Evolutionary conservation across 345 rosid genomes (phyloP), one percentile per base, ranked within the genome.

Genomic region (Stellera chamaejasme): DNA sequence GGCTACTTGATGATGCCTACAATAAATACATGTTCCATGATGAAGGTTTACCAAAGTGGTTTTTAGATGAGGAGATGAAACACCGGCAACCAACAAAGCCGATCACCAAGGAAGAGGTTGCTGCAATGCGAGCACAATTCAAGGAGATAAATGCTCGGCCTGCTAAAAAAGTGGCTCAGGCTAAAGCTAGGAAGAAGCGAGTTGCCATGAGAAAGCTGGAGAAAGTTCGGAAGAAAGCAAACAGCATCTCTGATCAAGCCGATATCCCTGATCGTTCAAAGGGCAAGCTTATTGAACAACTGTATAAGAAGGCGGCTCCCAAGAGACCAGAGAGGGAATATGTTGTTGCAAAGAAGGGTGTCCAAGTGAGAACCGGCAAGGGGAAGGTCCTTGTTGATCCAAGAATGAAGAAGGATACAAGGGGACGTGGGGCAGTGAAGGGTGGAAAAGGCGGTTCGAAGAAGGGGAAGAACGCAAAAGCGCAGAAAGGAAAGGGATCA

Each of bases 291-390:
- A 89, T 93, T 14, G 97, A 93, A 43, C 84, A 82, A 59, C 73
- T 89, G 1, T 93, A 93, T 75, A 93, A 87, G 78, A 84, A 80
- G 67, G 95, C 96, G 43, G 51, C 58, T 0, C 86, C 94, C 26
- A 82, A 80, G 55, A 84, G 70, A 69, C 87, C 90, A 9, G 63
- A 75, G 70, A 93, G 74, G 79, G 94, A 86, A 56, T 84, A 73
- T 10, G 94, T 89, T 58, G 96, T 93, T 39, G 91, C 96, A 0
- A 93, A 89, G 90, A 93, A 87, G 63, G 96, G 99, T 19, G 97
- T 89, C 19, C 76, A 85, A 42, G 88, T 84, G 27, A 87, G 61
- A 75, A 76, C 63, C 13, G 96, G 97, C 0, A 87, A 87, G 66
- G 99, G 96, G 42, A 88, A 93, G 52, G 96, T 87, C 27, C 68